Base-by-base conservation (phyloP, 768 basidiomycete genomes). In the Kwoniella pini region DNA sequence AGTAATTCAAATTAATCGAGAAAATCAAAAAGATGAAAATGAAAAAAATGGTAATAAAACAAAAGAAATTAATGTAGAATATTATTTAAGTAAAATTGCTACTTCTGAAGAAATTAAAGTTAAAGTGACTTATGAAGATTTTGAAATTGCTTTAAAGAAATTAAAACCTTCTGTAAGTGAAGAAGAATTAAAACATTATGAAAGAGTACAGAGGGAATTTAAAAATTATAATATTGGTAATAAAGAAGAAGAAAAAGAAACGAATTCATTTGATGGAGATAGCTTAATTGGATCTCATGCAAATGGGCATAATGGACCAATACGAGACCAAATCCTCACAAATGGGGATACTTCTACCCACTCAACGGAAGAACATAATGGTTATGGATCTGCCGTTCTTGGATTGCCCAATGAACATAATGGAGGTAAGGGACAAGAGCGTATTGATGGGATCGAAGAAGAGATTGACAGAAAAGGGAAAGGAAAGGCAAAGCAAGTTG, bases 71-170 rank as follows among this genome's bases (percentile, higher is more conserved):
- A 94, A 91, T 1, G 83, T 92, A 0, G 92, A 95, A 72, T 95
- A 92, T 70, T 97, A 90, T 69, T 84, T 97, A 7, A 83, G 88
- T 11, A 91, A 93, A 73, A 81, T 96, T 65, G 91, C 91, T 0
- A 80, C 81, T 5, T 77, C 83, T 0, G 82, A 81, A 22, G 92
- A 95, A 58, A 83, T 87, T 12, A 82, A 84, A 12, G 87, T 97
- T 13, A 80, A 86, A n/a, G 91, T 98, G 0, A 83, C 83, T 0
- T 80, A 81, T 62, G 81, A 80, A 24, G 95, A 98, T 78, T 98
- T 98, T 77, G 81, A 84, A 28, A 76, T 76, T 12, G 94, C 95
- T 2, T 80, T 97, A 22, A 65, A 77, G 2, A 85, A 85, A 48
- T 67, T 82, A 22, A 67, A 75, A 17, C 78, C 79, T 6, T 70